Base-by-base conservation (phyloP, 805 yeast genomes). In the Candida vaughaniae region DNA sequence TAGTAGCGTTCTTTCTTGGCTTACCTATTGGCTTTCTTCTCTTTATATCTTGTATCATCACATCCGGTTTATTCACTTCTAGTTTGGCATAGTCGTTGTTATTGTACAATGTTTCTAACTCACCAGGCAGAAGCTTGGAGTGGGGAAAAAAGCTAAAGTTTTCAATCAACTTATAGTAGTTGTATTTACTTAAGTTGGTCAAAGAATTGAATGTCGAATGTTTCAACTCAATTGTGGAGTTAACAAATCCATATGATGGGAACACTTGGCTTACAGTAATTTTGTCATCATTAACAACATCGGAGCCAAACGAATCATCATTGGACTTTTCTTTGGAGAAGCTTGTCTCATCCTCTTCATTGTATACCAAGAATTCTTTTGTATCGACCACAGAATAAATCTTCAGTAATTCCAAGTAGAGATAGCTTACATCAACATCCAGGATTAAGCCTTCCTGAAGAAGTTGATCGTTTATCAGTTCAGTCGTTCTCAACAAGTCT, bases 261-360 rank as follows among this genome's bases (percentile, higher is more conserved):
- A 68, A 68, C 8, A 66, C 64, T 38, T 64, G 72, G 20, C 55
- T 48, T 3, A 66, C 46, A 1, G 66, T 60, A 22, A 67, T 58
- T 31, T 52, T 53, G 31, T 61, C 69, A 5, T 55, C 58, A 19
- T 35, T 28, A 4, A 25, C n/a, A 5, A 27, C 36, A 17, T 16
- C 11, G 15, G 20, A 19, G 2, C 22, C 37, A 10, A 23, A 9
- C 6, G 17, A 3, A 11, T 14, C 33, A 9, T 10, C 14, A 5
- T 18, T 6, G 8, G 31, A 15, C 11, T 4, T 17, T 5, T 12
- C 10, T 19, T 17, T 16, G 9, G 30, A 14, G 15, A n/a, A 11
- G 7, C 17, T 14, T n/a, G 10, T 20, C 7, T 16, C 18, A 17
- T 18, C 30, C 10, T 29, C 41, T 25, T 33, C 26, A 12, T 30